phyloP scores from a whole-genome alignment of 2,329 filamentous ascomycete genomes.

The Epichloe typhina region DNA sequence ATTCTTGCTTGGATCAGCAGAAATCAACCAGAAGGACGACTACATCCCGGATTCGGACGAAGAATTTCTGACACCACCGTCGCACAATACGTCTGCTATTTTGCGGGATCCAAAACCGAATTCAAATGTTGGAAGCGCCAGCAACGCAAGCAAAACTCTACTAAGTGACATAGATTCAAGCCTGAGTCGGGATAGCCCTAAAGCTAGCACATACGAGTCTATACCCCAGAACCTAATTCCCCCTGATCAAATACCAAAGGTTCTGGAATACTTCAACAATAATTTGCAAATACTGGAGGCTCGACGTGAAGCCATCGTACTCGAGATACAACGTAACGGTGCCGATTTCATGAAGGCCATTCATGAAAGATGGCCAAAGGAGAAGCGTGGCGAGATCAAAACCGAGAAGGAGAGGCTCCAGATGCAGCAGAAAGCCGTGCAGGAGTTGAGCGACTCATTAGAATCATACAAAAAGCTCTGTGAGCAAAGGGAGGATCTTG shows the following conservation, averaged over 20 bases:
- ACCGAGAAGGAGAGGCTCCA: constrained; percentile 34
- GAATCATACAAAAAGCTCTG: constrained; percentile 28
- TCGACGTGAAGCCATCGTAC: constrained; percentile 25
- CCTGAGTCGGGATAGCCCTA: constrained; percentile 1
- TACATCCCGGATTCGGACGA: constrained; percentile 45
- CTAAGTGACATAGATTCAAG: constrained; percentile 1
- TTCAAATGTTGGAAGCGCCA: background rate
- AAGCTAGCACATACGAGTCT: background rate
- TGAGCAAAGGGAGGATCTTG: constrained; percentile 31
- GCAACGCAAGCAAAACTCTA: background rate
- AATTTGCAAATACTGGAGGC: constrained; percentile 20
- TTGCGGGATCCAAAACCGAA: background rate
- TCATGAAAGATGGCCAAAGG: constrained; percentile 30
- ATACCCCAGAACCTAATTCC: background rate
- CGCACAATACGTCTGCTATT: constrained; percentile 9
- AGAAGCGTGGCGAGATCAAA: constrained; percentile 34
- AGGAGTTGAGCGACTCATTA: constrained; percentile 27
- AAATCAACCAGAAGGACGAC: constrained; percentile 12
- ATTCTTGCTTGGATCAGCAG: background rate
- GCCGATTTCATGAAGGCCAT: constrained; percentile 34
- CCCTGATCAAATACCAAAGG: constrained; percentile 14
- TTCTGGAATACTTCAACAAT: constrained; percentile 18
- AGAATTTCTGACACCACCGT: constrained; percentile 30
- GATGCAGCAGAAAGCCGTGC: constrained; percentile 31
- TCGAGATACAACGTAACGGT: constrained; percentile 32